Base-by-base conservation (phyloP, 306 rosid genomes). In the Sechiopsis laciniata region DNA sequence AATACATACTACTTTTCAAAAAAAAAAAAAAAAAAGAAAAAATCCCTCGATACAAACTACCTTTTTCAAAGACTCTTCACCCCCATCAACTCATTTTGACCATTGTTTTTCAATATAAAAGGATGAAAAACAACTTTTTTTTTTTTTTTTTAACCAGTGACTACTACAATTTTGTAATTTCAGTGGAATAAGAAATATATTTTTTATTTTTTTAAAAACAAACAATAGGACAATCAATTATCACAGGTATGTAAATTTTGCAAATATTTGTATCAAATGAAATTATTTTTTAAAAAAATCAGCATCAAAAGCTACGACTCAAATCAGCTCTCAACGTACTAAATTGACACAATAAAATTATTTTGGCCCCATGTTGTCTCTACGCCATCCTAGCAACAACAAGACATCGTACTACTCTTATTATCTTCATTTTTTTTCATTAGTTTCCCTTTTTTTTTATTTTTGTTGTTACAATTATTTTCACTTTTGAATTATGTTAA, bases 321-420 rank as follows among this genome's bases (percentile, higher is more conserved):
- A 66, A 66, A 66, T 42, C 35, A 11, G 17, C 32, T 19, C 55
- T 37, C 17, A 19, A 42, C 35, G 55, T 66, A 66, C 72, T 19
- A 66, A 46, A n/a, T 17, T 65, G 53, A 42, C 71, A 65, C 71
- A 65, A n/a, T 65, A 65, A 37, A 65, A 65, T 40, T 0, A 16
- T 21, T 46, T 19, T 45, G 73, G 56, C 56, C 73, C 73, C 73
- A 68, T 68, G 40, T 68, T 68, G 73, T 68, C 73, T 68, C 73
- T 45, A 48, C 21, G 10, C 26, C 24, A 63, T 63, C 24, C 24
- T 63, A 16, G 12, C 73, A 68, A 13, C 32, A 65, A 0, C 71
- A 65, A 8, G 48, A 26, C 54, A 65, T 37, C 71, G 72, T 66
- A 66, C 71, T 7, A 11, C 26, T 37, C 4, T 40, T 40, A 66